Evolutionary conservation across 2,329 filamentous ascomycete species (phyloP).

Genomic region (Chrysosporium queenslandicum): DNA sequence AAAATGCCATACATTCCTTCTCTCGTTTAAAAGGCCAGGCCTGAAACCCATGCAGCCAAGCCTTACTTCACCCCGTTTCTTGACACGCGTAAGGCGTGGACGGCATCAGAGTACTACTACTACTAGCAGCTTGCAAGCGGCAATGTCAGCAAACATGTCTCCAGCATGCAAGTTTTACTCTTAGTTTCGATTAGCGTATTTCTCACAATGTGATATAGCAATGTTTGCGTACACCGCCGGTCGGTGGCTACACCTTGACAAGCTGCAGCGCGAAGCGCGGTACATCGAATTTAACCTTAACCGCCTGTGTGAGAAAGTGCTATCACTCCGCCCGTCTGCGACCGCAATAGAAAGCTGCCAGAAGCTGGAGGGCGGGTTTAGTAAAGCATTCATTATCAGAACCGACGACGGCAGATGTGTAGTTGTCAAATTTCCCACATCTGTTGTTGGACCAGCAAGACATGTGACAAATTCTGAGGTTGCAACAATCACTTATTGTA

Average conservation of each 20-base stretch:
- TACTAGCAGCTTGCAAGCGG: constrained; percentile 2
- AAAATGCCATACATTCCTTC: constrained; percentile 4
- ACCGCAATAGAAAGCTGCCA: constrained; percentile 27
- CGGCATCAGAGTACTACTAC: constrained; percentile 7
- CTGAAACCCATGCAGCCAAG: constrained; percentile 4
- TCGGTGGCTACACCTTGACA: constrained; percentile 33
- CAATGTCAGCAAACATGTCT: constrained; percentile 3
- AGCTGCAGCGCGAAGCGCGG: constrained; percentile 28
- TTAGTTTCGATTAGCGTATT: background rate
- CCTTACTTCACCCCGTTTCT: background rate
- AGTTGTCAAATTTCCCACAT: constrained; percentile 37
- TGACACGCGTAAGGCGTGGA: background rate
- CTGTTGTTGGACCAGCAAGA: constrained; percentile 16
- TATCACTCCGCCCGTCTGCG: constrained; percentile 32
- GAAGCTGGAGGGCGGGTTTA: constrained; percentile 40
- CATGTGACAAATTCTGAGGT: constrained; percentile 23
- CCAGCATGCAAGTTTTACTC: constrained; percentile 12
- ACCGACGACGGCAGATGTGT: constrained; percentile 31
- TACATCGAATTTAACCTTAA: constrained; percentile 34
- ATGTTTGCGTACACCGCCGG: constrained; percentile 27
- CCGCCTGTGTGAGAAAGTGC: constrained; percentile 29
- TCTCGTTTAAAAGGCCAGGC: constrained; percentile 5
- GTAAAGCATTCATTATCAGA: constrained; percentile 37
- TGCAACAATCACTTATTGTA: constrained; percentile 38
- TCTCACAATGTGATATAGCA: constrained; percentile 15